Evolutionary conservation across 148 eudicot genomes (phyloP), one percentile per base, ranked within the genome.

Genomic region (Vaccinium vitisidaea): DNA sequence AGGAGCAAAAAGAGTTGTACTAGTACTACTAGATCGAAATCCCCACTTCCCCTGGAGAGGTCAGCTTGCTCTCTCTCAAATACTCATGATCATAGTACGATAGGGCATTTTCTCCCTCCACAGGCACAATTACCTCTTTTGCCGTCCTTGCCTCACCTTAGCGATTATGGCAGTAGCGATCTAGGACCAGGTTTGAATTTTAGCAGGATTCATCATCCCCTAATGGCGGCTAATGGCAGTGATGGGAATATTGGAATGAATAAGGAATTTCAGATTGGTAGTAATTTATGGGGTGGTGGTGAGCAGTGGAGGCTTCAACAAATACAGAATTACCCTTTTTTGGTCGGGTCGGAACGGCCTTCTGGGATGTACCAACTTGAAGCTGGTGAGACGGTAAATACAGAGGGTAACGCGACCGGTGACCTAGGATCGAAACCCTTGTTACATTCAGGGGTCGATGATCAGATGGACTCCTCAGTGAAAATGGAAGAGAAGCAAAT

Each of bases 401-500:
- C 36, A 32, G 36, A 32, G 36, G 36, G 36, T 32, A 32, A 32
- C 36, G 36, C 36, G 2, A 32, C 2, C 36, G 36, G 36, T 32
- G 36, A 1, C 36, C 36, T 1, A 32, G 36, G 36, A 32, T 32
- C 36, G 36, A 32, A 32, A 32, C 2, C 36, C 36, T 32, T 32
- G 36, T 32, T 32, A 32, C 36, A 48, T 19, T 80, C 71, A 18
- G 82, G 70, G 14, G 27, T 39, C 9, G 36, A 6, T 81, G 74
- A 61, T 32, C 36, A 32, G 36, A 1, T 32, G 75, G 75, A 32
- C 36, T 1, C 56, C 6, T 13, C 8, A 6, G 83, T 63, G 75
- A 81, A 81, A 67, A 23, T 43, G 14, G 83, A 81, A 81, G 55
- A 43, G 8, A 81, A 81, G 61, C 83, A 23, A 61, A 80, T 43